Evolutionary conservation across 371 early-diverging fungal species (phyloP).

Genomic region (Rhizopus arrhizus): DNA sequence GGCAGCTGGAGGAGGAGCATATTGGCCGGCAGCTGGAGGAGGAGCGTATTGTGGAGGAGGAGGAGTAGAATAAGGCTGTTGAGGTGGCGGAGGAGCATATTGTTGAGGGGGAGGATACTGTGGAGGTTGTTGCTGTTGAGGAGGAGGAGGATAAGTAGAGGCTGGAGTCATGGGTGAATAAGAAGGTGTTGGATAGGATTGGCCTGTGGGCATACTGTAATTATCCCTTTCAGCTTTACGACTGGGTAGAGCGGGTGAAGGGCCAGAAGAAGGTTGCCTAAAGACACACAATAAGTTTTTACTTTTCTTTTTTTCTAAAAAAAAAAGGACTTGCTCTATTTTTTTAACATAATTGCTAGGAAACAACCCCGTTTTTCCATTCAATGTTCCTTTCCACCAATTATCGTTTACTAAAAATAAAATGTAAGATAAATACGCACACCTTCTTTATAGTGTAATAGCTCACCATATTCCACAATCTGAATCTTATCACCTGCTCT

Average conservation of each 20-base stretch:
- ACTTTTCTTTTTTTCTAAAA: background rate
- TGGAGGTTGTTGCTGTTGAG: background rate
- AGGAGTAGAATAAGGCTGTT: constrained; percentile 5
- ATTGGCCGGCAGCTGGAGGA: constrained; percentile 14
- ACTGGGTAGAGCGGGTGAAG: constrained; percentile 17
- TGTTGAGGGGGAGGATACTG: constrained; percentile 11
- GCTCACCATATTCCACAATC: constrained; percentile 28
- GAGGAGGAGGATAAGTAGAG: background rate
- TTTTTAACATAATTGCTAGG: constrained; percentile 79
- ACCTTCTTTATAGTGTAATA: background rate
- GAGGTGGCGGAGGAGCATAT: constrained; percentile 22
- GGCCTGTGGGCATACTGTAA: constrained; percentile 34
- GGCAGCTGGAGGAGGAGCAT: background rate
- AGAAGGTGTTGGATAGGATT: constrained; percentile 18
- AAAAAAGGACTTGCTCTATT: constrained; percentile 15
- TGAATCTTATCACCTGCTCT: constrained; percentile 32
- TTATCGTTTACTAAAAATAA: constrained; percentile 16
- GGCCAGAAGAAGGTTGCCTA: background rate
- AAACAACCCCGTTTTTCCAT: constrained; percentile 74
- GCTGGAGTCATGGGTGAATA: constrained; percentile 1
- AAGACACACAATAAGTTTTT: background rate
- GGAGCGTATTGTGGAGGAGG: constrained; percentile 22
- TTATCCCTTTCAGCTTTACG: constrained; percentile 11
- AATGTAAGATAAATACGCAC: background rate
- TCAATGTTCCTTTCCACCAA: constrained; percentile 75